These are phyloP conservation scores for Beta corolliflora DNA, from an alignment of 179 eudicot genomes.

Conservation along the genomic window DNA sequence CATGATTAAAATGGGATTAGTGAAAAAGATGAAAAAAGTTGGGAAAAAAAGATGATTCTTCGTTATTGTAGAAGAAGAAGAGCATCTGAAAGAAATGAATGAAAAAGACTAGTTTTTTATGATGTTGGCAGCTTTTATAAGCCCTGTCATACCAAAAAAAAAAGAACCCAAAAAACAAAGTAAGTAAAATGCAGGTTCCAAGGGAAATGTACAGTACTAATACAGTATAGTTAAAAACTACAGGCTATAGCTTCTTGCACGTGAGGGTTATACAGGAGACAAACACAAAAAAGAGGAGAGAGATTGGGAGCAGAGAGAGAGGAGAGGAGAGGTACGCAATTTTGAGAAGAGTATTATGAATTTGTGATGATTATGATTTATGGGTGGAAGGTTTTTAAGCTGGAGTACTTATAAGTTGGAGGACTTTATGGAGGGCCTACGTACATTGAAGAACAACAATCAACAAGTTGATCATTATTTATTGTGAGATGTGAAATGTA, in stretches of 20 bases:
- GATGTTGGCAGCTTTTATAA: slow-evolving; percentile 3
- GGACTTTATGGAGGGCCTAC: not conserved
- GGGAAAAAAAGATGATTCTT: too few relatives aligned
- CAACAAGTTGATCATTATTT: not conserved
- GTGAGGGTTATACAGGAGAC: slow-evolving; percentile 25
- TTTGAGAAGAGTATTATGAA: not conserved
- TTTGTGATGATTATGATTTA: not conserved
- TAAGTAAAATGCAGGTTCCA: slow-evolving; percentile 11
- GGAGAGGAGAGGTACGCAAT: not conserved
- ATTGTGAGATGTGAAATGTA: not conserved
- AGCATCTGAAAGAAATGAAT: not conserved
- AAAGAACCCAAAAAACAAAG: not conserved
- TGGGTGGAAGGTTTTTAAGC: not conserved
- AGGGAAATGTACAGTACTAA: not conserved
- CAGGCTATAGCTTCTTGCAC: slow-evolving; percentile 29
- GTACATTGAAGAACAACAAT: not conserved
- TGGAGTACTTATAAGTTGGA: slow-evolving; percentile 21
- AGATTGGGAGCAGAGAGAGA: not conserved
- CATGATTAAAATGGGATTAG: slow-evolving; percentile 26
- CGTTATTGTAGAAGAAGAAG: not conserved
- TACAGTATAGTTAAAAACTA: not conserved
- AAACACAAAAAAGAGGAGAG: too few relatives aligned
- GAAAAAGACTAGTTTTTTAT: not conserved
- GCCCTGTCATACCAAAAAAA: not conserved
- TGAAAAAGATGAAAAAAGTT: not conserved